Percentiles rank a stretch among this genome's conserved stretches.
Evolutionary conservation across 2,329 filamentous ascomycete genomes (phyloP).

Genomic region (Fusarium heterosporum): DNA sequence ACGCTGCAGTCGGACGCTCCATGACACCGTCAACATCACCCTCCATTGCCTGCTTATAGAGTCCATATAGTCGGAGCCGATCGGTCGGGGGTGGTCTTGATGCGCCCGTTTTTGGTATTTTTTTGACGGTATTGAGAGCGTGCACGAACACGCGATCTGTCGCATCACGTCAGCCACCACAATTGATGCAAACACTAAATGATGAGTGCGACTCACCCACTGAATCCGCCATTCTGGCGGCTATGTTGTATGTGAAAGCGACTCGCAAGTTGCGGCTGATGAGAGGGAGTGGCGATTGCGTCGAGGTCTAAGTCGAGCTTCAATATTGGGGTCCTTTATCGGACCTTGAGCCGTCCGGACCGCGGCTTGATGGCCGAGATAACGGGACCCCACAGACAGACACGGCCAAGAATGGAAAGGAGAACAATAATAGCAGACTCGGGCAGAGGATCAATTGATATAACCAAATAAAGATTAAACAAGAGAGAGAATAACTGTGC

Average conservation of each 20-base stretch:
- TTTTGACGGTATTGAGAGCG: conserved; percentile 98
- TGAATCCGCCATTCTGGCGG: conserved; percentile 47
- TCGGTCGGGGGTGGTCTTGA: conserved; percentile 87
- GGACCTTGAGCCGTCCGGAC: conserved; percentile 45
- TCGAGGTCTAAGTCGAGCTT: conserved; percentile 31
- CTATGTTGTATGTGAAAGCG: conserved; percentile 17
- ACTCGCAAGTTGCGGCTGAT: conserved; percentile 34
- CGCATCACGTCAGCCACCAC: conserved; percentile 36
- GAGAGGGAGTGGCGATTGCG: conserved; percentile 30
- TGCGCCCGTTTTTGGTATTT: conserved; percentile 93
- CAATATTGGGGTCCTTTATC: conserved; percentile 42
- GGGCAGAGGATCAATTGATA: conserved; percentile 3
- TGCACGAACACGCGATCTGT: conserved; percentile 98
- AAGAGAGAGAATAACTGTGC: conserved; percentile 10
- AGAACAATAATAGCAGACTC: conserved; percentile 9
- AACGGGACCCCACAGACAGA: conserved; percentile 40
- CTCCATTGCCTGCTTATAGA: conserved; percentile 99
- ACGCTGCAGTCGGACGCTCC: conserved; percentile 75
- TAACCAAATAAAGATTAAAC: conserved; percentile 11
- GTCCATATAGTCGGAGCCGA: conserved; percentile 91
- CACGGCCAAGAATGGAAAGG: conserved; percentile 23
- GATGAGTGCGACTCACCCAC: conserved; percentile 44
- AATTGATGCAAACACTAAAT: neutral
- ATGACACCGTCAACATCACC: conserved; percentile 95
- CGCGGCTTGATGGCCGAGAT: conserved; percentile 47